Conservation (phyloP, 1,284 basidiomycete genomes). For the Microbotryum violaceum region DNA sequence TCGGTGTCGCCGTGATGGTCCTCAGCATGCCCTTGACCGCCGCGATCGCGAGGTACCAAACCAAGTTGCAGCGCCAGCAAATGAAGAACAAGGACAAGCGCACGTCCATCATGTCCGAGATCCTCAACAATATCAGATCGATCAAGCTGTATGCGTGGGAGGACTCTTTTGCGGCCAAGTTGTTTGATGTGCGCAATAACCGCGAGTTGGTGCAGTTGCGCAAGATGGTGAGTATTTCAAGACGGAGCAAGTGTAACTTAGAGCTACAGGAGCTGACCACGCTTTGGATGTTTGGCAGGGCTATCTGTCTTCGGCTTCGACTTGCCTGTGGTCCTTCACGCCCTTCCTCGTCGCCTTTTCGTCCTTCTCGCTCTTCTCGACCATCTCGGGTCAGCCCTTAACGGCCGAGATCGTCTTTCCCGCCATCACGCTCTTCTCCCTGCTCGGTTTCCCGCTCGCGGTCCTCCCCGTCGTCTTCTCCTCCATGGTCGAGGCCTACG, state of each 20-base stretch:
- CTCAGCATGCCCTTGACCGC: slow-evolving; percentile 61
- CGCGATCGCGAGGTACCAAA: slow-evolving; percentile 62
- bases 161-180: slow-evolving; percentile 66
- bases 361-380: slow-evolving; percentile 73
- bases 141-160: slow-evolving; percentile 64
- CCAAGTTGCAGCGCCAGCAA: slow-evolving; percentile 71
- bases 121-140: slow-evolving; percentile 80
- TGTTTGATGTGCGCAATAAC: slow-evolving; percentile 72
- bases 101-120: slow-evolving; percentile 53
- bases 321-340: slow-evolving; percentile 39
- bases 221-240: slow-evolving; percentile 55
- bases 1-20: slow-evolving; percentile 86
- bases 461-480: slow-evolving; percentile 47
- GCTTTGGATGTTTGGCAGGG: slow-evolving; percentile 48
- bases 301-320: slow-evolving; percentile 31
- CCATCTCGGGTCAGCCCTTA: slow-evolving; percentile 60
- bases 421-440: slow-evolving; percentile 83
- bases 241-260: too few species aligned
- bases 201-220: slow-evolving; percentile 72
- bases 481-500: slow-evolving; percentile 73
- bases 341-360: slow-evolving; percentile 70
- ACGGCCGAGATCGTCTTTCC: slow-evolving; percentile 92
- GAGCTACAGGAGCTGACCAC: not conserved
- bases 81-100: slow-evolving; percentile 74
- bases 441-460: slow-evolving; percentile 78